Percentiles rank a stretch among this genome's conserved stretches.
phyloP scores from a whole-genome alignment of 306 rosid genomes.

The Senna siamea region DNA sequence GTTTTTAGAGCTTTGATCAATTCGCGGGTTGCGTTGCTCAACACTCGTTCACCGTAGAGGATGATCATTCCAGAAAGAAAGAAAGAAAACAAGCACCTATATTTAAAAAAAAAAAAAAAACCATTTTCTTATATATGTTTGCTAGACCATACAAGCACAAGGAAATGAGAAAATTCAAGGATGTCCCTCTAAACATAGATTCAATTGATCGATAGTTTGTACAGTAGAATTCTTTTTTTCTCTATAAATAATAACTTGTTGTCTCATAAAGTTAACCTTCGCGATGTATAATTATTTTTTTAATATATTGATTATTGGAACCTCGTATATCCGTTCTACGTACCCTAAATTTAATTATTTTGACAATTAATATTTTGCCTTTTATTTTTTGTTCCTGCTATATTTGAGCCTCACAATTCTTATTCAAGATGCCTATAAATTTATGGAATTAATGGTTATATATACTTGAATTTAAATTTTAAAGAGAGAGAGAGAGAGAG shows the following conservation, averaged over 20 bases:
- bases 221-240: not conserved
- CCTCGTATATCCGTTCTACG: no score
- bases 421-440: not conserved
- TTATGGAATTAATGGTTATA: no score
- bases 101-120: no score
- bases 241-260: not conserved
- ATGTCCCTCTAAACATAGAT: conserved; percentile 20
- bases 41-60: conserved; percentile 56
- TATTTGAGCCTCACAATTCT: not conserved
- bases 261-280: not conserved
- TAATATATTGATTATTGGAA: no score
- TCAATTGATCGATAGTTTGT: not conserved
- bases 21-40: conserved; percentile 70
- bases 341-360: not conserved
- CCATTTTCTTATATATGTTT: not conserved
- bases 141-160: not conserved
- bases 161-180: not conserved
- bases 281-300: not conserved
- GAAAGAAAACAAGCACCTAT: not conserved
- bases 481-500: no score
- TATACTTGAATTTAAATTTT: no score
- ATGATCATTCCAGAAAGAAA: not conserved
- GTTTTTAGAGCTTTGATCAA: conserved; percentile 75
- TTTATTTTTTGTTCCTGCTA: not conserved
- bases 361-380: not conserved